Conservation (phyloP, 257 asterid genomes). For the Fraxinus pennsylvanica region DNA sequence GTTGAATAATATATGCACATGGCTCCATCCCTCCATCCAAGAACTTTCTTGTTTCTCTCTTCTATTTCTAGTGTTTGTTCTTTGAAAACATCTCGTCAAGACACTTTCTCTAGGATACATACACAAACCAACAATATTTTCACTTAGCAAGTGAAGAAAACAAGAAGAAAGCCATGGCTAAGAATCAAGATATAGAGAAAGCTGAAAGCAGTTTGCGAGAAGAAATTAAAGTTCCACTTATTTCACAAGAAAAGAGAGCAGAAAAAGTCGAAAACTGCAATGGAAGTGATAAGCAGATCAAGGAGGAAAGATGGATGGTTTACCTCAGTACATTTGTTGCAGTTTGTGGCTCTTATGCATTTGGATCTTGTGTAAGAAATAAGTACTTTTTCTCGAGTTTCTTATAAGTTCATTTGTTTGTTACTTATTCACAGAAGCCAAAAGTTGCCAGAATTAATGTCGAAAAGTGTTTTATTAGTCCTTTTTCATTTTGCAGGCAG, state of each 20-base stretch:
- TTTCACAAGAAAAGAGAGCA: conserved; percentile 30
- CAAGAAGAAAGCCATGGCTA: conserved; percentile 26
- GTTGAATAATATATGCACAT: not conserved
- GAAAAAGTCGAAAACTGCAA: conserved; percentile 2
- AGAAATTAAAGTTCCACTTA: conserved; percentile 55
- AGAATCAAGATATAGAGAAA: conserved; percentile 42
- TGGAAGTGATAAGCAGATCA: conserved; percentile 29
- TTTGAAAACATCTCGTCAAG: not conserved
- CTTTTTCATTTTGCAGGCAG: conserved; percentile 54
- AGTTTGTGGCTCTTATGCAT: conserved; percentile 83
- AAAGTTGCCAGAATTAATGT: not conserved
- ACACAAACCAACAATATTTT: not conserved
- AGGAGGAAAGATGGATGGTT: conserved; percentile 72
- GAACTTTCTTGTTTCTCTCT: not conserved
- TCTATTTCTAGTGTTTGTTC: not conserved
- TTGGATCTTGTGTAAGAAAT: conserved; percentile 77
- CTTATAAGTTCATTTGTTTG: not conserved
- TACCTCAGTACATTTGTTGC: conserved; percentile 76
- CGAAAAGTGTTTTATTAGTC: not conserved
- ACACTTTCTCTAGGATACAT: not conserved
- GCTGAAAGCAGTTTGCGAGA: conserved; percentile 24
- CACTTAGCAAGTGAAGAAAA: conserved; percentile 3
- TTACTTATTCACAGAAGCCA: not conserved
- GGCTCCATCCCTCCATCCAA: not conserved
- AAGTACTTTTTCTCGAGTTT: not conserved